These are phyloP conservation scores for Fusarium virguliforme DNA, from an alignment of 2,329 filamentous ascomycete genomes.

Conservation along the genomic window DNA sequence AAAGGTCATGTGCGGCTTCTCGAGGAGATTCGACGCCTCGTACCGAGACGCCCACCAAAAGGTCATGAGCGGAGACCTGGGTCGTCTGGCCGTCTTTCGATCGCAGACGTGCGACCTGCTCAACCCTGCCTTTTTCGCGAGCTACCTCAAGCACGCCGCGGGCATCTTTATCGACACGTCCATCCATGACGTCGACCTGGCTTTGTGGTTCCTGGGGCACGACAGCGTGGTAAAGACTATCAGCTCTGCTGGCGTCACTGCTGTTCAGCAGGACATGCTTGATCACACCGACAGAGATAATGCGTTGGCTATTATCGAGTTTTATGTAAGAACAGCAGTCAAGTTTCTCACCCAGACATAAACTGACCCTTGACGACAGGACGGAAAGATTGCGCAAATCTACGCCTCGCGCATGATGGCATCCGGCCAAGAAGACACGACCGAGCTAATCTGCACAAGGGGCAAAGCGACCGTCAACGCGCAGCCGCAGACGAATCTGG, in stretches of 20 bases:
- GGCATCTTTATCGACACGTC: slow-evolving; percentile 3
- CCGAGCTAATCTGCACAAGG: slow-evolving; percentile 17
- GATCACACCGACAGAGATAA: slow-evolving; percentile 14
- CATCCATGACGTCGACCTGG: slow-evolving; percentile 3
- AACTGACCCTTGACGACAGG: neutral
- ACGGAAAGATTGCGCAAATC: slow-evolving; percentile 16
- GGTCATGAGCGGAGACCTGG: slow-evolving; percentile 6
- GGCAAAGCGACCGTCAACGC: slow-evolving; percentile 12
- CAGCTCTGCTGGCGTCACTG: slow-evolving; percentile 10
- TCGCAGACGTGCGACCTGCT: slow-evolving; percentile 10
- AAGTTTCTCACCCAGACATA: neutral
- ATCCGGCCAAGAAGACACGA: slow-evolving; percentile 18
- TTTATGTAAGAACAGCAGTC: neutral
- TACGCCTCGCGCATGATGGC: slow-evolving; percentile 21
- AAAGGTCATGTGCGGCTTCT: slow-evolving; percentile 13
- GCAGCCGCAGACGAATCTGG: slow-evolving; percentile 1
- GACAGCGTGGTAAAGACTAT: slow-evolving; percentile 11
- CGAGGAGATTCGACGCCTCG: slow-evolving; percentile 8
- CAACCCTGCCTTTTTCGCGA: neutral
- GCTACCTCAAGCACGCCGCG: slow-evolving; percentile 6
- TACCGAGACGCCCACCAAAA: slow-evolving; percentile 17
- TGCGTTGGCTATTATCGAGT: slow-evolving; percentile 11
- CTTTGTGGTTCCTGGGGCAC: slow-evolving; percentile 5
- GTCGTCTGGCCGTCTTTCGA: neutral
- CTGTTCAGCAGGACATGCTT: slow-evolving; percentile 9